A percentile compares a stretch with the other conserved stretches of the same genome.
Conservation (phyloP, 2,329 filamentous ascomycete genomes). For the Colletotrichum chlorophyti region DNA sequence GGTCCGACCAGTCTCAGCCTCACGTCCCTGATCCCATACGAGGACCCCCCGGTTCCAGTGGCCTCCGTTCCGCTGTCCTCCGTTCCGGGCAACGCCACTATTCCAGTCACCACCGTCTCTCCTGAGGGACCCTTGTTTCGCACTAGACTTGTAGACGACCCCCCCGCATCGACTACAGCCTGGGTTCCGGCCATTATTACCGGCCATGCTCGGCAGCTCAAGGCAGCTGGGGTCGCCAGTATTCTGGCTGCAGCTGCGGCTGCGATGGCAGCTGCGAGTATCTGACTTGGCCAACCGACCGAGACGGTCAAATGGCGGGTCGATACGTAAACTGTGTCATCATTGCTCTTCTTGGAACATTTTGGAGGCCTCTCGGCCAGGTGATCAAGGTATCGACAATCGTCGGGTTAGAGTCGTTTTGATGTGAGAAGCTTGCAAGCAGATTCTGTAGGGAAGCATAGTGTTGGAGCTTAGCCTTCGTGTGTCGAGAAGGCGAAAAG, state of each 20-base stretch:
- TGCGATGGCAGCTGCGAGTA: neutral
- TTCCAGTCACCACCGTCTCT: neutral
- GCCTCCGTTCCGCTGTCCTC: neutral
- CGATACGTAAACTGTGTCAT: neutral
- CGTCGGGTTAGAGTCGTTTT: neutral
- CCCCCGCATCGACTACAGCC: neutral
- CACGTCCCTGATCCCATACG: slow-evolving; percentile 11
- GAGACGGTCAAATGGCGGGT: too few species aligned
- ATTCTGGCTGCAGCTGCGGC: neutral
- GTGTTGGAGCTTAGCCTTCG: neutral
- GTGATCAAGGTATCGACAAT: neutral
- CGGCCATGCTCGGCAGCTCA: neutral
- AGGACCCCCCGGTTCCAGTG: neutral
- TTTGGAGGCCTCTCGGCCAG: slow-evolving; percentile 10
- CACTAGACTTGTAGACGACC: slow-evolving; percentile 11
- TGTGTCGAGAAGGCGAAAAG: neutral
- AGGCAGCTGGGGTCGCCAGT: neutral
- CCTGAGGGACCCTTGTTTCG: slow-evolving; percentile 12
- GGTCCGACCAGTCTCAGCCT: neutral
- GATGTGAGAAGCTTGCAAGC: slow-evolving; percentile 8
- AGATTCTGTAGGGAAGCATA: slow-evolving; percentile 18
- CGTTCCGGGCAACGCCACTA: neutral
- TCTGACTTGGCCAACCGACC: neutral
- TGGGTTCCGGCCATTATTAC: slow-evolving; percentile 14
- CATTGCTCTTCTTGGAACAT: slow-evolving; percentile 12